Base-by-base conservation (phyloP, 176 grass and related monocot genomes). In the Rhynchospora tenuis region DNA sequence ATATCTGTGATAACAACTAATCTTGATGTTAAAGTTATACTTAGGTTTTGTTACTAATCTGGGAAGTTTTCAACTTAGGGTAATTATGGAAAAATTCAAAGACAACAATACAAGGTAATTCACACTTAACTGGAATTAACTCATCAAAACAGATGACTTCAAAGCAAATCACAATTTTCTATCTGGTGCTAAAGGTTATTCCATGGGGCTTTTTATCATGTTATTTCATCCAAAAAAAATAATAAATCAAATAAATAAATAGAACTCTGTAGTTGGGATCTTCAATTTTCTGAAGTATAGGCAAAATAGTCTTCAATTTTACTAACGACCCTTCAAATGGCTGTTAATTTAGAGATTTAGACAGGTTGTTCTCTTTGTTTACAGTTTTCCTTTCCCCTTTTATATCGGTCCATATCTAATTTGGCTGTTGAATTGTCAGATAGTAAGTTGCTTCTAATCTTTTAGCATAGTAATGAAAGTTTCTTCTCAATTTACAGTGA, bases 401-500 rank as follows among this genome's bases (percentile, higher is more conserved):
- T 3, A 76, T 56, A 17, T 47, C 26, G 17, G n/a, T 29, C 24
- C 23, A 5, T 76, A 14, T 56, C 12, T 56, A 28, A 55, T 56
- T 44, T 3, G 17, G 29, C 73, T 3, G 48, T 76, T 55, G 24
- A 29, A 29, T 76, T 56, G 7, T 56, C 26, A 1, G 9, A 52
- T 24, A 73, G 7, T 73, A 73, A 65, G 48, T 73, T 73, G 9
- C 22, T 26, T 74, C 46, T 51, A 52, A 52, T 26, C 24, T 26
- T 51, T 52, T 3, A 74, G 46, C 27, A 74, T 15, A 15, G 5
- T 76, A 29, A 19, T 56, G 73, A 59, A 70, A n/a, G 50, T 38
- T 55, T 58, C 20, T 64, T 74, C 66, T 15, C 78, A 82, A 62
- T 43, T 24, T 90, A 86, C 86, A 98, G 95, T 98, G 57, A 93